Base-by-base conservation (phyloP, 2,329 filamentous ascomycete species). In the Penicillium hesseltinei region DNA sequence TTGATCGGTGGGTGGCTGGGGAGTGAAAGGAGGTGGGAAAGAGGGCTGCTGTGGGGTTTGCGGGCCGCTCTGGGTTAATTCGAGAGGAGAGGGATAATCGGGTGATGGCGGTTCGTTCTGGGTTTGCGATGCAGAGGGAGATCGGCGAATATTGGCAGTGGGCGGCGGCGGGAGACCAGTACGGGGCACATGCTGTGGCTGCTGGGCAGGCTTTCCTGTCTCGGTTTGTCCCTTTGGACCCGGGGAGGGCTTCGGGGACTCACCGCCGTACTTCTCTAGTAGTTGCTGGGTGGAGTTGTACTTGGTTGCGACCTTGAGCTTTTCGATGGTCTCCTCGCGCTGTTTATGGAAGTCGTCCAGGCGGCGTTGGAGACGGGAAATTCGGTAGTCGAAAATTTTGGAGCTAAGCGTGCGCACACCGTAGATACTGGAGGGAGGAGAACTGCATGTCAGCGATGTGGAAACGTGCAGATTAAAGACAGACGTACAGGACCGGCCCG, bases 271-370 rank as follows among this genome's bases (percentile, higher is more conserved):
- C 69, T 97, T 99, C 69, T 97, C 91, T 11, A 99, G 84, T 58
- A 99, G 77, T 71, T 97, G 87, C 69, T 95, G 86, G 1, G 94
- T 99, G 33, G 92, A 94, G 75, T 97, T 91, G 78, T 97, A 99
- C 74, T 90, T 96, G 35, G 94, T 99, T 27, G 92, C 92, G 57
- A 89, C 87, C 77, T 99, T 99, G 62, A 99, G 85, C 76, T 92
- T 92, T 72, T 96, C 89, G 63, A 99, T 97, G 2, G 92, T 96
- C 66, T 86, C 86, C 58, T 90, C 86, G 53, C 93, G 87, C 74
- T 97, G 90, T 53, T 86, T 84, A 68, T 92, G 86, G 36, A 92
- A 83, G 21, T 84, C 84, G 66, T 93, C 88, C 31, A 97, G 81
- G 40, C 88, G 83, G 39, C 81, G 75, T 64, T 88, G 84, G 11